Percentiles rank a stretch among this genome's conserved stretches.
Conservation (phyloP, 495 filamentous ascomycete genomes). For the Penicillium cataractarum region DNA sequence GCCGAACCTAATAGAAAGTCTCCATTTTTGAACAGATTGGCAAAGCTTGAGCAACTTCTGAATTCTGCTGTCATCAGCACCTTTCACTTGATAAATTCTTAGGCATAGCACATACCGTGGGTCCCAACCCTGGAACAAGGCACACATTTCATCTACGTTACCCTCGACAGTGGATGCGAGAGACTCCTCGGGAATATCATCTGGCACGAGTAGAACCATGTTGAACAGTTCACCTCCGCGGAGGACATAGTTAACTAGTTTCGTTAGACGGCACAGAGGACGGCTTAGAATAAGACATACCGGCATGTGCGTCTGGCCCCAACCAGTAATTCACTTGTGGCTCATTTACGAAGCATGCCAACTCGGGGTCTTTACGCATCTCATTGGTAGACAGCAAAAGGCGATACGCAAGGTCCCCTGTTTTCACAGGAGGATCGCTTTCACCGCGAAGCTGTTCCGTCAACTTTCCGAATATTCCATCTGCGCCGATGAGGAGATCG, state of each 20-base stretch:
- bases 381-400: conserved; percentile 56
- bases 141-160: conserved; percentile 68
- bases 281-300: conserved; percentile 19
- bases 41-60: conserved; percentile 42
- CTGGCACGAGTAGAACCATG: conserved; percentile 69
- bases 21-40: conserved; percentile 65
- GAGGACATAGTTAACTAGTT: conserved; percentile 62
- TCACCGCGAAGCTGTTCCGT: conserved; percentile 41
- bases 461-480: conserved; percentile 57
- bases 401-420: conserved; percentile 71
- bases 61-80: conserved; percentile 22
- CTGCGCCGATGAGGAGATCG: conserved; percentile 61
- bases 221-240: conserved; percentile 64
- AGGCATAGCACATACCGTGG: conserved; percentile 42
- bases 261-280: not conserved
- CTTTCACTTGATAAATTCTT: too few species aligned
- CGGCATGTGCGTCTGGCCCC: conserved; percentile 62
- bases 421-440: conserved; percentile 52
- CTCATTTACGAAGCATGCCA: conserved; percentile 51
- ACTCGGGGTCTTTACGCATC: conserved; percentile 53
- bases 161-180: conserved; percentile 52
- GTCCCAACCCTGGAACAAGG: conserved; percentile 63
- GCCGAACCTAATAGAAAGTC: conserved; percentile 60
- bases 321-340: conserved; percentile 73
- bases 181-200: conserved; percentile 62